Percentiles rank a stretch among this genome's conserved stretches.
Evolutionary conservation across 805 yeast species (phyloP).

Genomic region (Wickerhamiella domercqiae): DNA sequence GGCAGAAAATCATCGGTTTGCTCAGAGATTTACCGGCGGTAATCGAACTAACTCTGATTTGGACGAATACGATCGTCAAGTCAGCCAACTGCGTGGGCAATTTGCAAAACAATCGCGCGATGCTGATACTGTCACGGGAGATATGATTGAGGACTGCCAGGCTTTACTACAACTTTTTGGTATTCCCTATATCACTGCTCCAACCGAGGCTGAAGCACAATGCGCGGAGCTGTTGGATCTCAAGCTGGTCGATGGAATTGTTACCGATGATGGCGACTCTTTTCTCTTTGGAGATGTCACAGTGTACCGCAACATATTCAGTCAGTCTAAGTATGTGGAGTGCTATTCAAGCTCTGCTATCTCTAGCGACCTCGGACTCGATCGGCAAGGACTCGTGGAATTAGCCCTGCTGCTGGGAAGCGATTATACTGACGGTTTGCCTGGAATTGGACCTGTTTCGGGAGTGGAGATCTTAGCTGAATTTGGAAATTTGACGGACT

Average conservation of each 20-base stretch:
- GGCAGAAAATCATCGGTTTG: slow-evolving; percentile 52
- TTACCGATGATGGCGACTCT: slow-evolving; percentile 96
- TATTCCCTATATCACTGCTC: slow-evolving; percentile 87
- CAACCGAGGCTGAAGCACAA: slow-evolving; percentile 98
- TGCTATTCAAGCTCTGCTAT: slow-evolving; percentile 51
- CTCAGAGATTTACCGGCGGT: slow-evolving; percentile 23
- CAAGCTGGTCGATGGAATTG: slow-evolving; percentile 78
- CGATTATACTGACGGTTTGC: slow-evolving; percentile 86
- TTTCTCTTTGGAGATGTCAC: slow-evolving; percentile 60
- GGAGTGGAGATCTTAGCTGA: slow-evolving; percentile 85
- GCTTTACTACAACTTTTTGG: slow-evolving; percentile 79
- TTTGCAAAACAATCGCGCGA: slow-evolving; percentile 61
- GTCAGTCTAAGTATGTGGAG: slow-evolving; percentile 83
- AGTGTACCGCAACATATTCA: slow-evolving; percentile 85
- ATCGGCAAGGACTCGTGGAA: slow-evolving; percentile 50
- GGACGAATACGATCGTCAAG: slow-evolving; percentile 18
- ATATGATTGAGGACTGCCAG: slow-evolving; percentile 83
- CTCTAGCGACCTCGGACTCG: slow-evolving; percentile 47
- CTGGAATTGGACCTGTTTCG: slow-evolving; percentile 86
- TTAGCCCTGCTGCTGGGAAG: slow-evolving; percentile 79
- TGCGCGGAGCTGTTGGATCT: slow-evolving; percentile 67
- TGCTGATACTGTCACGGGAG: slow-evolving; percentile 76
- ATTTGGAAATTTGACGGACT: slow-evolving; percentile 36
- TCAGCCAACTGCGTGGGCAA: slow-evolving; percentile 39
- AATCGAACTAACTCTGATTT: slow-evolving; percentile 17